A percentile compares a stretch with the other conserved stretches of the same genome.
These are phyloP conservation scores for Diaporthe eres DNA, from an alignment of 2,329 filamentous ascomycete species.

Conservation along the genomic window DNA sequence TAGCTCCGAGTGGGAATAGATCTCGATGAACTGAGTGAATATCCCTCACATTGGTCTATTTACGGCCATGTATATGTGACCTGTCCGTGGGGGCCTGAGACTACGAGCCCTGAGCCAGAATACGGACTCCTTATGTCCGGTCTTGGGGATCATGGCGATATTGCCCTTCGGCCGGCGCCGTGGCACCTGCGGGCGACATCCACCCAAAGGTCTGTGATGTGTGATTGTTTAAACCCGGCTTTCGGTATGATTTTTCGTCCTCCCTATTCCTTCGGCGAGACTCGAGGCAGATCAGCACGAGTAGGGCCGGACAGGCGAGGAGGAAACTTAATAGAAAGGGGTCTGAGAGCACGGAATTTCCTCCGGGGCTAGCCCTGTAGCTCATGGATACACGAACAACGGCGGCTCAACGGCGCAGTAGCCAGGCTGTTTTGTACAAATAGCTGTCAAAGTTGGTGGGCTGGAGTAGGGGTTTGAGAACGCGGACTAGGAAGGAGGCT, in stretches of 20 bases:
- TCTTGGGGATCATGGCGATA: neutral
- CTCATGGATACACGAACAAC: slow-evolving; percentile 32
- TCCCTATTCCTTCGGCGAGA: slow-evolving; percentile 2
- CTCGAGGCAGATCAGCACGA: neutral
- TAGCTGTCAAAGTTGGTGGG: slow-evolving; percentile 17
- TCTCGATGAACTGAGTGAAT: slow-evolving; percentile 8
- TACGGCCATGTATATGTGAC: neutral
- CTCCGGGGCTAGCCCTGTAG: slow-evolving; percentile 25
- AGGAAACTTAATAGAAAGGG: neutral
- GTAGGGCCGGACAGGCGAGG: slow-evolving; percentile 9
- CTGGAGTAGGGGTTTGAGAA: slow-evolving; percentile 6
- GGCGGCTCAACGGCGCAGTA: slow-evolving; percentile 32
- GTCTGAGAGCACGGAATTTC: slow-evolving; percentile 18
- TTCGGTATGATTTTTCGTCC: neutral
- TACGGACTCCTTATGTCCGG: slow-evolving; percentile 5
- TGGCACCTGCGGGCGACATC: slow-evolving; percentile 5
- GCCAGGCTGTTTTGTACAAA: neutral
- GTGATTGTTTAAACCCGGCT: neutral
- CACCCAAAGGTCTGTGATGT: neutral
- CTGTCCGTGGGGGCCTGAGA: neutral
- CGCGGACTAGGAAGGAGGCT: slow-evolving; percentile 12
- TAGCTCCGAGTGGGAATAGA: neutral
- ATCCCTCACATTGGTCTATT: neutral
- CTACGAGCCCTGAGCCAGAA: neutral
- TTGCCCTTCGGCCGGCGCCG: slow-evolving; percentile 23